phyloP scores from a whole-genome alignment of 148 eudicot species.

The Heliosperma pusillum region DNA sequence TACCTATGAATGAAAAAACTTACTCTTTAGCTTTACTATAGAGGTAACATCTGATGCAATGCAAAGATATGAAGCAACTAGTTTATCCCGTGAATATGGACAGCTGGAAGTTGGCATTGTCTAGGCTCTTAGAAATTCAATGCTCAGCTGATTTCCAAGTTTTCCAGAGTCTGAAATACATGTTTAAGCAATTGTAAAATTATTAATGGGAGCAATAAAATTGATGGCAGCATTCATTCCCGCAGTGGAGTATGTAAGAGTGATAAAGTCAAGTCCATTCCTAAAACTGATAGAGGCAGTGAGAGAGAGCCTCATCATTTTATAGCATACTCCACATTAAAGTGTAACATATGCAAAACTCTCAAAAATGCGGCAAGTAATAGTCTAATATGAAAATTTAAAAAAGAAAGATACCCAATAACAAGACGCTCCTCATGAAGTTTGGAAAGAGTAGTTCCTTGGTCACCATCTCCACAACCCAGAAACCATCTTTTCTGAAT shows the following conservation, averaged over 20 bases:
- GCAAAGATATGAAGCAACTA: neutral
- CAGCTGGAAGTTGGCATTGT: too few species aligned
- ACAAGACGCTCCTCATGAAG: constrained; percentile 67
- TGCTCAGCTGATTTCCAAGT: too few species aligned
- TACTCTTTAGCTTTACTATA: neutral
- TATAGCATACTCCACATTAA: too few species aligned
- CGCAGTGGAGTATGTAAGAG: too few species aligned
- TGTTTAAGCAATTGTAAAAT: too few species aligned
- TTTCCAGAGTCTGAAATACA: too few species aligned
- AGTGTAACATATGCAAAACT: too few species aligned
- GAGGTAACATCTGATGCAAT: constrained; percentile 6
- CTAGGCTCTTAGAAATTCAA: too few species aligned
- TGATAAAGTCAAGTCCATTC: too few species aligned
- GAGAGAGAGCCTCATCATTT: too few species aligned
- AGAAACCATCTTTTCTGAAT: constrained; percentile 68
- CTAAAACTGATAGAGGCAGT: too few species aligned
- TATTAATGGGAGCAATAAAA: neutral
- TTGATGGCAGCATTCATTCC: neutral
- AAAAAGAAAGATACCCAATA: constrained; percentile 52
- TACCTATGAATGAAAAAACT: constrained; percentile 40
- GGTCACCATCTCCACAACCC: constrained; percentile 87
- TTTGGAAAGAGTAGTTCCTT: constrained; percentile 60
- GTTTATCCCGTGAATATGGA: too few species aligned
- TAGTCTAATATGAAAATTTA: neutral
- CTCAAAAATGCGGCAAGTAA: neutral